phyloP scores from a whole-genome alignment of 257 asterid species.

The Solanum pinnatisectum region DNA sequence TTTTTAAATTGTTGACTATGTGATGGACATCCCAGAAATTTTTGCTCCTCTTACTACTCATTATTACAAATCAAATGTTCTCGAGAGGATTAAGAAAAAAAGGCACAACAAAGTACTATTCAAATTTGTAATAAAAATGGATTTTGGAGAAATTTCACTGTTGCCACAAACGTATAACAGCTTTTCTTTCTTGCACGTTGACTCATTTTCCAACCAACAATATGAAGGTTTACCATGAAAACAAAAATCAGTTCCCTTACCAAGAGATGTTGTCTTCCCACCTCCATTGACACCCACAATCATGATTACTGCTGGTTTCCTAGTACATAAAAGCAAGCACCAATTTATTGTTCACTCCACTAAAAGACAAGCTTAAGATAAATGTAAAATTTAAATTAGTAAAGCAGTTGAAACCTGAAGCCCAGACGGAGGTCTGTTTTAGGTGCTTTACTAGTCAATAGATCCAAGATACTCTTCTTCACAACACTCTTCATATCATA shows the following conservation, averaged over 20 bases:
- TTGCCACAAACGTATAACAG: neutral
- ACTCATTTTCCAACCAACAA: neutral
- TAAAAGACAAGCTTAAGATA: neutral
- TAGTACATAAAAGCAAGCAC: conserved; percentile 22
- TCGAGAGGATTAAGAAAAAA: neutral
- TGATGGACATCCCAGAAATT: neutral
- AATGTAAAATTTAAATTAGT: neutral
- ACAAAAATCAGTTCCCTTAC: conserved; percentile 33
- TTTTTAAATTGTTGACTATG: neutral
- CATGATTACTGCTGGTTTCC: conserved; percentile 96
- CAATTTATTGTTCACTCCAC: neutral
- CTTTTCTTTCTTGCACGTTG: neutral
- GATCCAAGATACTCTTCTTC: conserved; percentile 61
- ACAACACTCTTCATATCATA: conserved; percentile 55
- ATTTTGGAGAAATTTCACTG: neutral
- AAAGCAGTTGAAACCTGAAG: conserved; percentile 50
- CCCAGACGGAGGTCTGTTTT: conserved; percentile 86
- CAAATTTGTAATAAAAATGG: neutral
- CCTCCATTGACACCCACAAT: conserved; percentile 99
- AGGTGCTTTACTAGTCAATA: conserved; percentile 68
- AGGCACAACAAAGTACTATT: neutral
- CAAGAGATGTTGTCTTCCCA: conserved; percentile 95
- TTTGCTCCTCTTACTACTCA: neutral
- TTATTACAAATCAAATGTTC: neutral
- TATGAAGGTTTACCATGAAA: neutral